A percentile compares a stretch with the other conserved stretches of the same genome.
phyloP scores from a whole-genome alignment of 139 green algal genomes.

The Pedinophyceae sp. region DNA sequence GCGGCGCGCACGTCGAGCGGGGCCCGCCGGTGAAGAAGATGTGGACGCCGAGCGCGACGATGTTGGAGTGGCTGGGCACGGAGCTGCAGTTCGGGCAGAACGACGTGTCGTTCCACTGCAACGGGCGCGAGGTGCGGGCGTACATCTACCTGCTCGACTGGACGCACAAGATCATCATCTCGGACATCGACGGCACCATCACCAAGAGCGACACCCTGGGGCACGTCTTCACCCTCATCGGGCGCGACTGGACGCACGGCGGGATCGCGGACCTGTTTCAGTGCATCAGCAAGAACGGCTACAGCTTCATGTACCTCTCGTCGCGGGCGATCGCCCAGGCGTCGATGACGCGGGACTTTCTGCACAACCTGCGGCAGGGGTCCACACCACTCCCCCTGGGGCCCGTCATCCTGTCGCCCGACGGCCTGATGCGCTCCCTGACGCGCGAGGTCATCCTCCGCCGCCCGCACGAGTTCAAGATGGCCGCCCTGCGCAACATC shows the following conservation, averaged over 20 bases:
- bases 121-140: constrained; percentile 21
- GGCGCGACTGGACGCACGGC: constrained; percentile 73
- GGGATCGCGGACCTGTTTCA: constrained; percentile 66
- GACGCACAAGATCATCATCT: constrained; percentile 52
- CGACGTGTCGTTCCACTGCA: background rate
- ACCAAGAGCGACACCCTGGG: constrained; percentile 72
- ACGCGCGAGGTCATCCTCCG: constrained; percentile 72
- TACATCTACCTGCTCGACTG: constrained; percentile 68
- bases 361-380: constrained; percentile 61
- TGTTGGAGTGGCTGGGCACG: background rate
- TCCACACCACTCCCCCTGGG: constrained; percentile 30
- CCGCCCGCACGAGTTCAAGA: constrained; percentile 92
- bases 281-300: constrained; percentile 57
- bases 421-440: constrained; percentile 77
- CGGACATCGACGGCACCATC: constrained; percentile 88
- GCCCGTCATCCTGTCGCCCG: constrained; percentile 86
- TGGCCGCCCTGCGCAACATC: constrained; percentile 66
- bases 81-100: background rate
- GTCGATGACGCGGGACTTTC: constrained; percentile 74
- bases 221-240: constrained; percentile 72
- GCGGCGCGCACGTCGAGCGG: no score
- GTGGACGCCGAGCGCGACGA: background rate
- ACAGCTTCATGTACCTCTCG: constrained; percentile 69
- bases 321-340: constrained; percentile 65
- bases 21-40: background rate